phyloP scores from a whole-genome alignment of 345 rosid species.

The Melaleuca alternifolia region DNA sequence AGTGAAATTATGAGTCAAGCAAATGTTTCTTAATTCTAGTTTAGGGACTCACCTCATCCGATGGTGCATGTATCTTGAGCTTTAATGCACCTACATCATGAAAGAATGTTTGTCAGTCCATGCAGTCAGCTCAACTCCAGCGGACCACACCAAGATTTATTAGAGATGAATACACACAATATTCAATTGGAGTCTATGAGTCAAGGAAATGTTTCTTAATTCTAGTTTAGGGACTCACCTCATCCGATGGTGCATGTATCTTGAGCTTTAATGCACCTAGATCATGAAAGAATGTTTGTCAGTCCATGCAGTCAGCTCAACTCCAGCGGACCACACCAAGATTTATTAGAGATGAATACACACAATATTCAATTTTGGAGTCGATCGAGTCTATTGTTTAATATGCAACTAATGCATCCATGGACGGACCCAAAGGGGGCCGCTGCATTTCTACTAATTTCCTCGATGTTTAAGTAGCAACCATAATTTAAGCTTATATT shows the following conservation, averaged over 20 bases:
- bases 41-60: not conserved
- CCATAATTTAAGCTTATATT: not conserved
- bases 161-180: not conserved
- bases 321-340: not conserved
- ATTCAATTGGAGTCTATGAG: not conserved
- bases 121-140: not conserved
- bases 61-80: not conserved
- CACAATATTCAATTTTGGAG: not conserved
- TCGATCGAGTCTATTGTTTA: not conserved
- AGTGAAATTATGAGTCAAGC: not conserved
- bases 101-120: not conserved
- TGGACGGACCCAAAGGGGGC: not conserved
- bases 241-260: not conserved
- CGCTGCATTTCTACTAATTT: not conserved
- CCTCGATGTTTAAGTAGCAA: not conserved
- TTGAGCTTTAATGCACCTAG: not conserved
- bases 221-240: too few species aligned
- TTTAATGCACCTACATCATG: not conserved
- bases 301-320: not conserved
- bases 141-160: not conserved
- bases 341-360: not conserved
- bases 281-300: not conserved
- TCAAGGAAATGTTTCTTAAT: too few species aligned
- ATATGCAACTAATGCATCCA: not conserved
- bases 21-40: not conserved